A percentile compares a stretch with the other conserved stretches of the same genome.
These are phyloP conservation scores for Exophiala lecanii-corni DNA, from an alignment of 2,329 filamentous ascomycete genomes.

Conservation along the genomic window DNA sequence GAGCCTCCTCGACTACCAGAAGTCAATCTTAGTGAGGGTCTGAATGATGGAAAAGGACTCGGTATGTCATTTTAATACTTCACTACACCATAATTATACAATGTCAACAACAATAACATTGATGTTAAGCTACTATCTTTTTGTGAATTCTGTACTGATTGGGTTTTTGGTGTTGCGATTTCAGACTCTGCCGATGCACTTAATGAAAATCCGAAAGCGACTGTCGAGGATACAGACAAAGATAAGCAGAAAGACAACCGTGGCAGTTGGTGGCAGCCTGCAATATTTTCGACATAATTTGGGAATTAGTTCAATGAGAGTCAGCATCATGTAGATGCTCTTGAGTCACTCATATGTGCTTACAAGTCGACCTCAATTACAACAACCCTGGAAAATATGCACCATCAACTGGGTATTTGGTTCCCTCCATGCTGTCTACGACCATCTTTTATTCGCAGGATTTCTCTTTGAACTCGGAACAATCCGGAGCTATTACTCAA, in stretches of 20 bases:
- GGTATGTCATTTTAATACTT: slow-evolving; percentile 23
- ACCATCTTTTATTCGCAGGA: too few relatives aligned
- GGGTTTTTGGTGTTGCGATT: slow-evolving; percentile 2
- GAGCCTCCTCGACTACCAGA: slow-evolving; percentile 29
- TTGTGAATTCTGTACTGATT: slow-evolving; percentile 6
- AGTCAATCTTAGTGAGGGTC: slow-evolving; percentile 77
- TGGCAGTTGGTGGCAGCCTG: slow-evolving; percentile 26
- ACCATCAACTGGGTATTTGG: too few relatives aligned
- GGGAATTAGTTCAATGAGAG: too few relatives aligned
- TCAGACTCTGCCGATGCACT: neutral
- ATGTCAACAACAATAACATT: slow-evolving; percentile 3
- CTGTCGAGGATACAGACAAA: slow-evolving; percentile 2
- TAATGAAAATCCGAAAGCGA: neutral
- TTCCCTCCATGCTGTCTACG: too few relatives aligned
- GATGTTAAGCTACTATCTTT: neutral
- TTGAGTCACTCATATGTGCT: too few relatives aligned
- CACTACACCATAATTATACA: neutral
- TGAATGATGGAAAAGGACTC: slow-evolving; percentile 70
- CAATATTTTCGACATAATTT: slow-evolving; percentile 19
- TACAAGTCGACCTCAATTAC: too few relatives aligned
- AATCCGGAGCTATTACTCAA: too few relatives aligned
- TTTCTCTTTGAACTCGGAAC: too few relatives aligned
- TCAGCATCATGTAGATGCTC: too few relatives aligned
- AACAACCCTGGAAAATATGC: too few relatives aligned
- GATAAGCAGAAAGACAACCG: slow-evolving; percentile 5